Evolutionary conservation across 345 rosid genomes (phyloP).

Genomic region (Turnera subulata): DNA sequence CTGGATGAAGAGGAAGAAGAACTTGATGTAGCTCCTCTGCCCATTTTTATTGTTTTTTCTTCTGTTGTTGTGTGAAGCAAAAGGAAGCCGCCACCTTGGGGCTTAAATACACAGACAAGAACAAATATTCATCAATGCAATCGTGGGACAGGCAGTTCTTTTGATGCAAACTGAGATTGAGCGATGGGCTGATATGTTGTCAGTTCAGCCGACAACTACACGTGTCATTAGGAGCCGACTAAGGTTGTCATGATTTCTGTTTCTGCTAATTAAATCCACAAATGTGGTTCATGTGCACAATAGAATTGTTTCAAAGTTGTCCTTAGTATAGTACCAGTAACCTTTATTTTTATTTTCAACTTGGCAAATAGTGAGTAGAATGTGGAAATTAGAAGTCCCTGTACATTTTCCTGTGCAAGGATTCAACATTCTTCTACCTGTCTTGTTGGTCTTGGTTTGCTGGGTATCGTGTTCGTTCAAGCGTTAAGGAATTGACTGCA

Average conservation of each 20-base stretch:
- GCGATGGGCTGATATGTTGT: constrained; percentile 38
- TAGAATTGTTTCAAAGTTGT: neutral
- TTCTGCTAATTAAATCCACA: neutral
- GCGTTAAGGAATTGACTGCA: too few relatives aligned
- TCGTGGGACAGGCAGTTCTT: neutral
- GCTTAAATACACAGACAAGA: neutral
- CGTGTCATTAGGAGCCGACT: constrained; percentile 43
- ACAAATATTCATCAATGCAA: neutral
- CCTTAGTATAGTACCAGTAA: neutral
- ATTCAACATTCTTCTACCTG: too few relatives aligned
- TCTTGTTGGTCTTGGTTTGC: too few relatives aligned
- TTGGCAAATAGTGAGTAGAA: neutral
- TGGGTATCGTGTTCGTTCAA: neutral
- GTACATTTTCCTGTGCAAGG: too few relatives aligned
- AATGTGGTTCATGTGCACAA: constrained; percentile 23
- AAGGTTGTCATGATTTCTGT: neutral
- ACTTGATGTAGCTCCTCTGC: constrained; percentile 43
- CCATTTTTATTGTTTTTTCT: constrained; percentile 28
- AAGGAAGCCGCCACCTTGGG: constrained; percentile 60
- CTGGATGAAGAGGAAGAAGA: constrained; percentile 58
- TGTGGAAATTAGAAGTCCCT: too few relatives aligned
- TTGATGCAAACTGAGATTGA: constrained; percentile 16
- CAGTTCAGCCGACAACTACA: constrained; percentile 51
- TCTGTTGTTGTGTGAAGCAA: constrained; percentile 14
- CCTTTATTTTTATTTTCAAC: neutral